Base-by-base conservation (phyloP, 2,329 filamentous ascomycete genomes). In the Penicillium glabrum region DNA sequence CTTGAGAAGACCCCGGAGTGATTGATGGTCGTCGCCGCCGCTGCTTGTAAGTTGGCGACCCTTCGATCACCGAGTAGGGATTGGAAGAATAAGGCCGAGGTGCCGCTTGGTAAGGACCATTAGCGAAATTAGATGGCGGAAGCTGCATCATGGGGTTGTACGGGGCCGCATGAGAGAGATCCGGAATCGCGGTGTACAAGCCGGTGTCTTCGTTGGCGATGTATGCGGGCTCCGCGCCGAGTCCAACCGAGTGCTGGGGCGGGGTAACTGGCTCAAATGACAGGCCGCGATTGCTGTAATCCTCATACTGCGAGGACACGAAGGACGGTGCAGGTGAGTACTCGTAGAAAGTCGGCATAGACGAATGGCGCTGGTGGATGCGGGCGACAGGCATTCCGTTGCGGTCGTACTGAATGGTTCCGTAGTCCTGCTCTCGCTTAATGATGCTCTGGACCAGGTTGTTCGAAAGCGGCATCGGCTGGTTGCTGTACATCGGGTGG, bases 41-140 rank as follows among this genome's bases (percentile, higher is more conserved):
- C 81, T 98, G 95, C 84, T 99, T 99, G 81, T 99, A 99, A 37
- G 95, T 98, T 13, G 95, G 95, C 27, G 95, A 99, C 48, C 95
- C 95, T 79, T 99, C 95, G 71, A 98, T 95, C 49, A 96, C 93
- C 48, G 91, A 93, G 80, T 96, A 97, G 66, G 95, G 90, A 73
- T 91, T 96, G 51, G 82, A 80, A 65, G 91, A 91, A 58, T 82
- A 86, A 39, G 82, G 80, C 63, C 88, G 82, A 26, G 84, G 81
- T 31, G 88, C 85, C 46, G 89, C 86, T 26, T 88, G 86, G 76
- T 91, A 97, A 69, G 93, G 90, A 48, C 88, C 85, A 29, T 88
- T 90, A 53, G 88, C 86, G 60, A 97, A 77, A 75, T 93, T 95
- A 14, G 92, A 92, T 5, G 90, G 89, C 19, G 92, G 92, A 46